Conservation (phyloP, 2,329 filamentous ascomycete genomes). For the Colletotrichum graminicola region DNA sequence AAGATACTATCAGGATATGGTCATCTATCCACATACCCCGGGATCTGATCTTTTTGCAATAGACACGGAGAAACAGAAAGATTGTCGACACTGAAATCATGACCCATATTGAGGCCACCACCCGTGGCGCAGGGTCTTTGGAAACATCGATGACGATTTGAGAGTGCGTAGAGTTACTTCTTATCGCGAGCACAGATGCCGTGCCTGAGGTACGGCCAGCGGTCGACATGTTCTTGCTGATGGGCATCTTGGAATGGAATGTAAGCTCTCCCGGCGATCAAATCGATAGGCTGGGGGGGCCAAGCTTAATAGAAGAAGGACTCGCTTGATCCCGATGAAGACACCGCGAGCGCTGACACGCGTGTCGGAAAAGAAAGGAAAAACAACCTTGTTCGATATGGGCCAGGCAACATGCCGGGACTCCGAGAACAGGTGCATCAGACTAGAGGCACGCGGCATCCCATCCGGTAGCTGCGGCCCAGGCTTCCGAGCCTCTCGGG, state of each 20-base stretch:
- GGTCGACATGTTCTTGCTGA: neutral
- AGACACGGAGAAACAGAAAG: slow-evolving; percentile 43
- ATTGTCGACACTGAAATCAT: slow-evolving; percentile 34
- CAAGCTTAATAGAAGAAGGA: neutral
- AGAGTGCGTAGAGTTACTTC: neutral
- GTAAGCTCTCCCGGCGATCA: neutral
- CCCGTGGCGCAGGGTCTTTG: slow-evolving; percentile 26
- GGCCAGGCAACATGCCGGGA: neutral
- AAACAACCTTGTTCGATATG: neutral
- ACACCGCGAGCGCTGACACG: neutral
- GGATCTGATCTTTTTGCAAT: slow-evolving; percentile 42
- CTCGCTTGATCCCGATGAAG: slow-evolving; percentile 3
- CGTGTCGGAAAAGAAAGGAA: neutral
- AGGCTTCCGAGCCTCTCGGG: neutral
- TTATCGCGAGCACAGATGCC: neutral
- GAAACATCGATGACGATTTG: slow-evolving; percentile 15
- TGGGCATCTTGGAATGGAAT: neutral
- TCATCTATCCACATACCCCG: slow-evolving; percentile 45
- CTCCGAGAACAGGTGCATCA: neutral
- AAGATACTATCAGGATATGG: slow-evolving; percentile 43
- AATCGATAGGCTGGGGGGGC: neutral
- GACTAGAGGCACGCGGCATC: neutral
- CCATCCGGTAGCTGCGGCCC: no score
- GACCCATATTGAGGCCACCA: slow-evolving; percentile 38
- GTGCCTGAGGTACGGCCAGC: neutral